Base-by-base conservation (phyloP, 768 basidiomycete species). In the Solioccasus polychromus region DNA sequence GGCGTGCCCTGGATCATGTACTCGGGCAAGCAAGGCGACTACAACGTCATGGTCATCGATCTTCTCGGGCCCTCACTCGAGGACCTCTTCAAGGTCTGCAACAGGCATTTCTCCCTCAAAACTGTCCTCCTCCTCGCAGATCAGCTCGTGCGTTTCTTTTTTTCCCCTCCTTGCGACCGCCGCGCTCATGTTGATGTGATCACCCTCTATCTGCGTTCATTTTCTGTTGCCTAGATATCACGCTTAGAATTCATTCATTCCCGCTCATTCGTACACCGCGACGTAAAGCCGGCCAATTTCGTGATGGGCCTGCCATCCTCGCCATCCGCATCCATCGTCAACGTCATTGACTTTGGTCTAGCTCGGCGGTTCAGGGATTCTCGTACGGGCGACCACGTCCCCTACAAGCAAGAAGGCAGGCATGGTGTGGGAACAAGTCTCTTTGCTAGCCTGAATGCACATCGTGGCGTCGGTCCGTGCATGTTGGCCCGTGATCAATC, bases 231-330 rank as follows among this genome's bases (percentile, higher is more conserved):
- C 40, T 58, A 94, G 92, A 84, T 96, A 66, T 91, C 92, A 8
- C 92, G 95, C 38, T 85, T 97, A 60, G 91, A 96, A 67, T 98
- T 92, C 67, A 92, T 97, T 54, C 95, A 99, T 69, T 90, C 88
- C 2, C 86, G 91, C 60, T 89, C 91, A 59, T 87, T 95, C 55
- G 83, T 96, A 32, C 95, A 98, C 66, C 88, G 95, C 54, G 95
- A 98, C 64, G 88, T 99, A 68, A 99, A 98, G 67, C 95, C 95
- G 29, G 95, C 95, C 59, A 98, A 99, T 71, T 99, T 99, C 63
- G 85, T 99, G 50, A 97, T 98, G 91, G 90, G 92, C 52, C 44
- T 47, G 14, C 37, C 61, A 0, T 78, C 82, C 36, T 82, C 82
- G 51, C 83, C 80, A 52, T 71, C 78, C 64, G 60, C 77, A 0